phyloP scores from a whole-genome alignment of 2,329 filamentous ascomycete species.

The Claviceps sp. region DNA sequence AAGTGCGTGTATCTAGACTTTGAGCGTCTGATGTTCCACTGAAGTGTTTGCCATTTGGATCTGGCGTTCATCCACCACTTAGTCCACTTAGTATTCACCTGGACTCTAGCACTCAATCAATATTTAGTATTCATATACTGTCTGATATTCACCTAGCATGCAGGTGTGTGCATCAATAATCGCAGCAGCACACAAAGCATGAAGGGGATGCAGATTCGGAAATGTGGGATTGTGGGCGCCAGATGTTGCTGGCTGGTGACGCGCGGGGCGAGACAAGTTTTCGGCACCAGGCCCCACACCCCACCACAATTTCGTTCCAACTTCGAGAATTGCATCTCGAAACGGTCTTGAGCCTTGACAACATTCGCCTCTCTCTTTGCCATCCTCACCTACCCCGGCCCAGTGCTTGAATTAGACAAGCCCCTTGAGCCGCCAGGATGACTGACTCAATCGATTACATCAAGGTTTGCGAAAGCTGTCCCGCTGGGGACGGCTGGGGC shows the following conservation, averaged over 20 bases:
- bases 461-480: slow-evolving; percentile 58
- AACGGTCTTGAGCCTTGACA: slow-evolving; percentile 4
- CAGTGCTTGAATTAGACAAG: neutral
- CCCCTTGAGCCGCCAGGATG: slow-evolving; percentile 20
- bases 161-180: neutral
- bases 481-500: slow-evolving; percentile 74
- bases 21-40: neutral
- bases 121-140: no score
- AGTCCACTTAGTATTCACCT: no score
- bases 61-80: no score
- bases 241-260: slow-evolving; percentile 1
- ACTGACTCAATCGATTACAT: slow-evolving; percentile 43
- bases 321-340: slow-evolving; percentile 13
- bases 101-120: no score
- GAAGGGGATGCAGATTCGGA: neutral
- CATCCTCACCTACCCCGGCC: neutral
- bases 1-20: neutral
- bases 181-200: neutral
- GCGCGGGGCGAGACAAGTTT: slow-evolving; percentile 17
- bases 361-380: neutral
- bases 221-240: slow-evolving; percentile 4
- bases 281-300: slow-evolving; percentile 21
- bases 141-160: neutral
- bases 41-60: no score
- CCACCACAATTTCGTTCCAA: slow-evolving; percentile 29